Conservation (phyloP, 1,284 basidiomycete species). For the Puccinia horiana region DNA sequence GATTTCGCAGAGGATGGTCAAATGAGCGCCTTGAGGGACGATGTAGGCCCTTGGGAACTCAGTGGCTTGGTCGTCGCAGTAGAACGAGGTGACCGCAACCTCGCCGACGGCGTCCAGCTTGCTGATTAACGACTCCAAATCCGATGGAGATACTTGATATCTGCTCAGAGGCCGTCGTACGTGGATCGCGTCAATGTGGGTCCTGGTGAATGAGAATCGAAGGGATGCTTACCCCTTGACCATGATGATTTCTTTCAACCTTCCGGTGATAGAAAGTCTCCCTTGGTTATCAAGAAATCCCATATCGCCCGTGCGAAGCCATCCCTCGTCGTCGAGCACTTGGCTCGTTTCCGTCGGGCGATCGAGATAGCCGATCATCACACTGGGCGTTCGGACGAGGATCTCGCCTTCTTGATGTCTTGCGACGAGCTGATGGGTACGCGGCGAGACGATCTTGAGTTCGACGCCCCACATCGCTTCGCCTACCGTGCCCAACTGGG, state of each 20-base stretch:
- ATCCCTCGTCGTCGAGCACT: slow-evolving; percentile 52
- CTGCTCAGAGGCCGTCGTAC: slow-evolving; percentile 30
- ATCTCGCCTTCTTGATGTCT: not conserved
- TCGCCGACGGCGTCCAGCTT: slow-evolving; percentile 55
- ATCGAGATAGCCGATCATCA: slow-evolving; percentile 58
- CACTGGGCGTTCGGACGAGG: slow-evolving; percentile 49
- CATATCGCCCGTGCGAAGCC: slow-evolving; percentile 57
- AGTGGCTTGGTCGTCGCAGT: slow-evolving; percentile 52
- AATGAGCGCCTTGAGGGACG: slow-evolving; percentile 52
- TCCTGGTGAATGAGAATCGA: not conserved
- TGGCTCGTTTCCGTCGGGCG: slow-evolving; percentile 55
- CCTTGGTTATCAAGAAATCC: slow-evolving; percentile 54
- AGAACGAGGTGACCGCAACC: slow-evolving; percentile 55
- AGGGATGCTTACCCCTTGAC: slow-evolving; percentile 53
- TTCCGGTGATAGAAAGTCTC: slow-evolving; percentile 55
- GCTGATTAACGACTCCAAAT: slow-evolving; percentile 57
- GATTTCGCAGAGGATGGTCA: slow-evolving; percentile 12
- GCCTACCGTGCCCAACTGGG: slow-evolving; percentile 54
- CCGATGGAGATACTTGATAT: slow-evolving; percentile 57
- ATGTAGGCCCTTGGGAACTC: slow-evolving; percentile 58
- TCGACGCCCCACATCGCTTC: slow-evolving; percentile 53
- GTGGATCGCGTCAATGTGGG: not conserved
- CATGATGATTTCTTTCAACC: slow-evolving; percentile 56
- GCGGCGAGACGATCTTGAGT: slow-evolving; percentile 51
- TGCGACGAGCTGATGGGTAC: not conserved